Evolutionary conservation across 306 rosid genomes (phyloP).

Genomic region (Acacia crassicarpa): DNA sequence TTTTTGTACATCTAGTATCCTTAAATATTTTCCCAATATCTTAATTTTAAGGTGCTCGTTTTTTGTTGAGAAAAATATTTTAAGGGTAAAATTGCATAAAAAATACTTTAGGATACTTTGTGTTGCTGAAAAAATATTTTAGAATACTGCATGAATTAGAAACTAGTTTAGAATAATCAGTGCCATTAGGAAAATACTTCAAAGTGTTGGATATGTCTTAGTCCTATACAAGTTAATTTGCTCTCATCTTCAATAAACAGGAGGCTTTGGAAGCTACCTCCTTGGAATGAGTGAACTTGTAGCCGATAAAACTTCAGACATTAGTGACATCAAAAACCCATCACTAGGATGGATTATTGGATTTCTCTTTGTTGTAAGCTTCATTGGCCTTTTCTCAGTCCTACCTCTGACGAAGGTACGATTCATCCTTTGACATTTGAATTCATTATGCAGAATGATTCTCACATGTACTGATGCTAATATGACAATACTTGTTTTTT

Average conservation of each 20-base stretch:
- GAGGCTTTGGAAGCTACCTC: constrained; percentile 60
- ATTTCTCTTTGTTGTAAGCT: constrained; percentile 62
- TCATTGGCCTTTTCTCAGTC: constrained; percentile 60
- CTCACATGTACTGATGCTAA: not conserved
- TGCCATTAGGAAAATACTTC: too few relatives aligned
- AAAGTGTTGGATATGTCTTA: too few relatives aligned
- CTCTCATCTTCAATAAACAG: constrained; percentile 24
- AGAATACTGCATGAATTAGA: too few relatives aligned
- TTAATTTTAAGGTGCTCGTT: too few relatives aligned
- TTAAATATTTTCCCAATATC: too few relatives aligned
- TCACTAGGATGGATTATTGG: constrained; percentile 52
- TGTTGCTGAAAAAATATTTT: too few relatives aligned
- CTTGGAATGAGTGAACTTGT: constrained; percentile 50
- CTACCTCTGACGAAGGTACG: constrained; percentile 54
- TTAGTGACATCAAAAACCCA: constrained; percentile 44
- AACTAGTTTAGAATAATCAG: too few relatives aligned
- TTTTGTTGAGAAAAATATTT: too few relatives aligned
- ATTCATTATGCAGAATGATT: not conserved
- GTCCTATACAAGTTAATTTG: not conserved
- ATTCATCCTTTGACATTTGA: not conserved
- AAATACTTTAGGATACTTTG: too few relatives aligned
- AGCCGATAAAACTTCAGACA: constrained; percentile 35
- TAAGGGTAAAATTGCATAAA: too few relatives aligned
- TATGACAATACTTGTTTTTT: not conserved
- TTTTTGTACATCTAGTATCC: too few relatives aligned